Evolutionary conservation across 768 basidiomycete species (phyloP).

Genomic region (Hypholoma fasciculare): DNA sequence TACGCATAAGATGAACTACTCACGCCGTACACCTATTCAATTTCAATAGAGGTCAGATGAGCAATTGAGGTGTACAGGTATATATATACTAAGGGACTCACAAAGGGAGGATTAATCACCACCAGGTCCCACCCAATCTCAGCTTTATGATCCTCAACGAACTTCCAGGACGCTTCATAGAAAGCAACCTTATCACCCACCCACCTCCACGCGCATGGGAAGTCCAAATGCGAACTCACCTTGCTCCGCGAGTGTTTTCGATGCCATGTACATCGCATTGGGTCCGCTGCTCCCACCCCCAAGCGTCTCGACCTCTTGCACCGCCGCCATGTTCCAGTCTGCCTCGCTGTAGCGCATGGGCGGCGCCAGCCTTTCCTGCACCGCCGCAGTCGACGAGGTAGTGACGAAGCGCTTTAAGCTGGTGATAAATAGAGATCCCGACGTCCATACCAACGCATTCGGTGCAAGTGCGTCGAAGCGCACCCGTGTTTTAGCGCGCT

Average conservation of each 20-base stretch:
- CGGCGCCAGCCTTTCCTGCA: constrained; percentile 27
- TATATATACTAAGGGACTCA: constrained; percentile 20
- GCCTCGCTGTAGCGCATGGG: constrained; percentile 40
- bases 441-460: neutral
- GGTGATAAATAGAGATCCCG: constrained; percentile 23
- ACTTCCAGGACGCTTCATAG: constrained; percentile 39
- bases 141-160: constrained; percentile 41
- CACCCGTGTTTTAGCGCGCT: constrained; percentile 57
- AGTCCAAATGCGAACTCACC: constrained; percentile 20
- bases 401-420: constrained; percentile 68
- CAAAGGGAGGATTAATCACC: constrained; percentile 49
- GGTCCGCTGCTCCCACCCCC: constrained; percentile 39
- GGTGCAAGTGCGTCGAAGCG: constrained; percentile 1
- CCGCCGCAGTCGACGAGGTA: constrained; percentile 59
- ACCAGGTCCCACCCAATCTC: constrained; percentile 50
- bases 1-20: neutral
- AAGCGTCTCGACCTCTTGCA: constrained; percentile 45
- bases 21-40: constrained; percentile 33
- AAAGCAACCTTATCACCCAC: constrained; percentile 43
- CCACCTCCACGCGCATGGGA: constrained; percentile 31
- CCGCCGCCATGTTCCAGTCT: constrained; percentile 60
- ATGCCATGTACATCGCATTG: constrained; percentile 59
- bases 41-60: constrained; percentile 41
- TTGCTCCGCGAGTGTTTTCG: constrained; percentile 67
- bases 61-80: constrained; percentile 33